A percentile compares a stretch with the other conserved stretches of the same genome.
These are phyloP conservation scores for Zostera marina DNA, from an alignment of 116 monocot species.

Conservation along the genomic window DNA sequence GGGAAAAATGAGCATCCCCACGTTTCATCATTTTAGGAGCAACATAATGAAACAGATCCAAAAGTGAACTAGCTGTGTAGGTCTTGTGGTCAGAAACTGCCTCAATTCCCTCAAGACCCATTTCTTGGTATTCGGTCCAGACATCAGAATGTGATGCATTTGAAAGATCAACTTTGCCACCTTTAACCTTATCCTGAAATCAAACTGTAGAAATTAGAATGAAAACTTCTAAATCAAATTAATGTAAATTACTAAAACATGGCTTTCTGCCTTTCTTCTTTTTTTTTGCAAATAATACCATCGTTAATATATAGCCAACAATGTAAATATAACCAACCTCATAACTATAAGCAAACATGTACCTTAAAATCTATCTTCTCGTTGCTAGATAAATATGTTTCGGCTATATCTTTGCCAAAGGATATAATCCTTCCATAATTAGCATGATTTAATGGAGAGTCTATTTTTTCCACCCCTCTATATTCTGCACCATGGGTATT, in stretches of 20 bases:
- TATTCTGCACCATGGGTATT: conserved; percentile 22
- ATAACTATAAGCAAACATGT: conserved; percentile 3
- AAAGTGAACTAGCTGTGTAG: conserved; percentile 48
- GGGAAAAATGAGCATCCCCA: conserved; percentile 80
- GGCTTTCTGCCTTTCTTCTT: no score
- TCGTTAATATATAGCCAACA: not conserved
- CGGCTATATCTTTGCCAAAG: conserved; percentile 75
- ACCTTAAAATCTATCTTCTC: conserved; percentile 75
- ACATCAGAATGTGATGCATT: conserved; percentile 63
- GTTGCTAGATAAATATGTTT: conserved; percentile 40
- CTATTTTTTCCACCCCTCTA: conserved; percentile 10
- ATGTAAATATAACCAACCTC: conserved; percentile 1
- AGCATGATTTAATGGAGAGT: conserved; percentile 11
- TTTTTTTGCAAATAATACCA: no score
- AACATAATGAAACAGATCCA: conserved; percentile 90
- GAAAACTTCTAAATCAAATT: not conserved
- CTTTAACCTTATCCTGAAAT: conserved; percentile 75
- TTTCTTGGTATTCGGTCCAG: conserved; percentile 93
- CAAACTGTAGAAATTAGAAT: conserved; percentile 3
- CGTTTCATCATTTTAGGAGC: conserved; percentile 98
- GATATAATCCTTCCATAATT: conserved; percentile 86
- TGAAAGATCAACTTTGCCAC: conserved; percentile 40
- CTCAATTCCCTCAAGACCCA: conserved; percentile 77
- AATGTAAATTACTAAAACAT: not conserved
- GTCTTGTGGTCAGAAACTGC: conserved; percentile 88